phyloP scores from a whole-genome alignment of 768 basidiomycete genomes.

The Mycena belliarum region DNA sequence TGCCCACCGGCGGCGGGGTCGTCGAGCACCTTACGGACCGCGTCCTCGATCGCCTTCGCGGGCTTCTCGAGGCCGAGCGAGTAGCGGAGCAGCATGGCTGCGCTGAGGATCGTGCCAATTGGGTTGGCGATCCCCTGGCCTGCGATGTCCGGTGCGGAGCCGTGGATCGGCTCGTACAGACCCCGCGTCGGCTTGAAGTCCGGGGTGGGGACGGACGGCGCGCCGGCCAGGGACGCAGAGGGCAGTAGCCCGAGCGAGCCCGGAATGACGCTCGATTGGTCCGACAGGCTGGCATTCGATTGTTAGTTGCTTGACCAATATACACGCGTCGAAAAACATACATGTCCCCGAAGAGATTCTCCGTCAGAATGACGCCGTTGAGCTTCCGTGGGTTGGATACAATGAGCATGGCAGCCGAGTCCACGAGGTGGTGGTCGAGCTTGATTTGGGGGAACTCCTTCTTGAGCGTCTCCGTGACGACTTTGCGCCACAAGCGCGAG shows the following conservation, averaged over 20 bases:
- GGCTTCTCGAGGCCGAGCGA: conserved; percentile 87
- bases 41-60: conserved; percentile 82
- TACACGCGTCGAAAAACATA: conserved; percentile 41
- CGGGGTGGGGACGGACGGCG: conserved; percentile 58
- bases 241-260: conserved; percentile 96
- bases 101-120: conserved; percentile 92
- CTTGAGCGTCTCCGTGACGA: conserved; percentile 81
- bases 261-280: conserved; percentile 95
- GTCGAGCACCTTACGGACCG: conserved; percentile 91
- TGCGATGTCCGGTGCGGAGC: conserved; percentile 95
- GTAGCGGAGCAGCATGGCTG: conserved; percentile 91
- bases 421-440: conserved; percentile 90
- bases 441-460: conserved; percentile 87
- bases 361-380: conserved; percentile 93
- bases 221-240: conserved; percentile 93
- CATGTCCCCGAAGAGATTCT: conserved; percentile 98
- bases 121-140: conserved; percentile 93
- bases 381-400: conserved; percentile 87
- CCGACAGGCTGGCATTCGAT: conserved; percentile 70
- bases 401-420: conserved; percentile 95
- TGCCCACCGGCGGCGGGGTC: conserved; percentile 63
- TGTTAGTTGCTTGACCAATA: not conserved
- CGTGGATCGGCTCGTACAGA: conserved; percentile 97
- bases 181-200: conserved; percentile 80
- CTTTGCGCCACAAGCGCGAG: conserved; percentile 91